Conservation (phyloP, 345 rosid genomes). For the Citrus glauca region DNA sequence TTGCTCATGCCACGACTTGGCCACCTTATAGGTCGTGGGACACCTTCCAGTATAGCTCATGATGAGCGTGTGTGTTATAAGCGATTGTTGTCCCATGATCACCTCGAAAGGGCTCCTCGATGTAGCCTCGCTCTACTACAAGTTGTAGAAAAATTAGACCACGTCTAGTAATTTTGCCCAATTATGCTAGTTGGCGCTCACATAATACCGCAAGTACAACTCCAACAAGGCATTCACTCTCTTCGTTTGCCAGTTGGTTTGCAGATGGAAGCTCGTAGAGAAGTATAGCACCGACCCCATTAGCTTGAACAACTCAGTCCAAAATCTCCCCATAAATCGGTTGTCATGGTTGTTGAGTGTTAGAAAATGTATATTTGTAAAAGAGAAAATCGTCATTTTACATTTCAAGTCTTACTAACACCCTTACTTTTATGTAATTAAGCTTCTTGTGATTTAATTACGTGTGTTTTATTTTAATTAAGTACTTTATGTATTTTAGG, state of each 20-base stretch:
- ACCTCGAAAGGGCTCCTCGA: background rate
- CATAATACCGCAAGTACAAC: background rate
- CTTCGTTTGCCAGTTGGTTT: background rate
- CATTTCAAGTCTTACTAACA: no score
- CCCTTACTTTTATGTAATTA: no score
- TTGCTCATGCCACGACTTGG: background rate
- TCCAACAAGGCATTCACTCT: background rate
- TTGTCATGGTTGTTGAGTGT: background rate
- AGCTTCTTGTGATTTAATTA: no score
- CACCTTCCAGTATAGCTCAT: background rate
- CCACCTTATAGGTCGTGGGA: background rate
- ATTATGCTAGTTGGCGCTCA: background rate
- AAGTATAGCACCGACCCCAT: background rate
- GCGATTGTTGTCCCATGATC: background rate
- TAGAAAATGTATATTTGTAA: no score
- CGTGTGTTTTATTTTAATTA: no score
- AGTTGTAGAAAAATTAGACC: conserved; percentile 8
- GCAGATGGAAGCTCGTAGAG: background rate
- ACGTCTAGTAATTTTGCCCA: background rate
- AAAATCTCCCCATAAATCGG: background rate
- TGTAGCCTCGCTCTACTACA: background rate
- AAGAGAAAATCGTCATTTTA: no score
- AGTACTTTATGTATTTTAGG: no score
- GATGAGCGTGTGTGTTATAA: rapidly evolving
- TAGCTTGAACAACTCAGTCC: background rate